Conservation (phyloP, 805 yeast genomes). For the Barnettozyma botsteinii region DNA sequence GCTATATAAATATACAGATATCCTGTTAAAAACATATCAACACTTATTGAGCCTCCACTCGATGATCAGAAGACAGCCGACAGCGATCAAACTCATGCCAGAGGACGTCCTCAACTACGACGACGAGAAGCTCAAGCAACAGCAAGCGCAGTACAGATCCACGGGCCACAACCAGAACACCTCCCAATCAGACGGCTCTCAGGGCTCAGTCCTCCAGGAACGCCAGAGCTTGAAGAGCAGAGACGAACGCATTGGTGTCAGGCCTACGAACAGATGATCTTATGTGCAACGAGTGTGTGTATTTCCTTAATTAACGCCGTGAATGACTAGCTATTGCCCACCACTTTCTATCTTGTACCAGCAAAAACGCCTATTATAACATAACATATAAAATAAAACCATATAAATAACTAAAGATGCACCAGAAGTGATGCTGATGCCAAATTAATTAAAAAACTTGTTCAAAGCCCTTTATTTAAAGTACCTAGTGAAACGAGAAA, state of each 20-base stretch:
- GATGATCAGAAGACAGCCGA: slow-evolving; percentile 74
- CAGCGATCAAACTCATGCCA: slow-evolving; percentile 58
- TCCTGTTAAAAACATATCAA: no score
- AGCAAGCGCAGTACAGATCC: slow-evolving; percentile 1
- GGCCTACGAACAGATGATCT: slow-evolving; percentile 9
- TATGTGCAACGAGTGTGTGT: slow-evolving; percentile 3
- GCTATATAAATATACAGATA: no score
- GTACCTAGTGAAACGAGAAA: slow-evolving; percentile 21
- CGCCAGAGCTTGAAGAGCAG: slow-evolving; percentile 12
- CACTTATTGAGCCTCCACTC: no score
- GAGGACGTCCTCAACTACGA: slow-evolving; percentile 48
- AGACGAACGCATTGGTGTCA: slow-evolving; percentile 22
- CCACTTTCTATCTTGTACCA: background rate
- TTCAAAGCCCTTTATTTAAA: slow-evolving; percentile 19
- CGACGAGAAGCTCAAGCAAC: slow-evolving; percentile 19
- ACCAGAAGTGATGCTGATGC: no score
- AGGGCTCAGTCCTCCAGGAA: slow-evolving; percentile 8
- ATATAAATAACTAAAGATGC: no score
- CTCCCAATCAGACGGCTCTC: slow-evolving; percentile 8
- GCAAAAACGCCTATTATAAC: no score
- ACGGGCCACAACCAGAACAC: slow-evolving; percentile 19
- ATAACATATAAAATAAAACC: no score
- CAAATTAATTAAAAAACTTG: no score
- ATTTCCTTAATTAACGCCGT: slow-evolving; percentile 2
- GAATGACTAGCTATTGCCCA: background rate